phyloP scores from a whole-genome alignment of 2,329 filamentous ascomycete species.

The Fusarium sp. region DNA sequence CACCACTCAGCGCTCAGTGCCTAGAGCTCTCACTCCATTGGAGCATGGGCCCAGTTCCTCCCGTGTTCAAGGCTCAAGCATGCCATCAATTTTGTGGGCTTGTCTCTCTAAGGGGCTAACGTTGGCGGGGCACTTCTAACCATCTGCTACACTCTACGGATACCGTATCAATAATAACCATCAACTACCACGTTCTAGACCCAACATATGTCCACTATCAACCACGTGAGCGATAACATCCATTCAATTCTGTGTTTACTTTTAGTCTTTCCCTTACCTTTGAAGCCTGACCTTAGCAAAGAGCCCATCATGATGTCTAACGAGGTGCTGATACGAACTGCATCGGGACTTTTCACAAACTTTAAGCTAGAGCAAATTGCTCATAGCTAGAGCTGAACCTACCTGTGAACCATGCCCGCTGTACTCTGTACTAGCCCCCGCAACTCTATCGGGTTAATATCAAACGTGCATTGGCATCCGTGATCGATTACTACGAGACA shows the following conservation, averaged over 20 bases:
- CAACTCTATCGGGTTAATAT: not conserved
- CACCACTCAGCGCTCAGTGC: constrained; percentile 27
- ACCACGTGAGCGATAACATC: constrained; percentile 21
- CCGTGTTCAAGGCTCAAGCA: constrained; percentile 23
- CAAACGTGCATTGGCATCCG: not conserved
- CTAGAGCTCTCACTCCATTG: constrained; percentile 15
- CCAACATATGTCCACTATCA: not conserved
- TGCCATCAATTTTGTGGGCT: not conserved
- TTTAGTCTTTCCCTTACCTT: not conserved
- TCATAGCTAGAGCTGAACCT: not conserved
- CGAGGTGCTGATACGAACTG: not conserved
- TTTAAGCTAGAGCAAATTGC: not conserved
- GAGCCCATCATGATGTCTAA: not conserved
- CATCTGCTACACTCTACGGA: not conserved
- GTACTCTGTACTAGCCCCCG: not conserved
- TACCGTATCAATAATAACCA: constrained; percentile 9
- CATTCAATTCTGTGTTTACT: not conserved
- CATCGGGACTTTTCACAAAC: not conserved
- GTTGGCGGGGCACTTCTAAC: constrained; percentile 29
- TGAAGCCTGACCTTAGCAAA: not conserved
- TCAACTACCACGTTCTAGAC: constrained; percentile 23
- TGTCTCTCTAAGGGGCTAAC: constrained; percentile 26
- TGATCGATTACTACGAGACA: not conserved
- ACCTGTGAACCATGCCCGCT: not conserved
- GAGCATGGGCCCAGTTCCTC: constrained; percentile 25